Evolutionary conservation across 176 grass and related monocot genomes (phyloP), one percentile per base, ranked within the genome.

Genomic region (Ananas comosus): DNA sequence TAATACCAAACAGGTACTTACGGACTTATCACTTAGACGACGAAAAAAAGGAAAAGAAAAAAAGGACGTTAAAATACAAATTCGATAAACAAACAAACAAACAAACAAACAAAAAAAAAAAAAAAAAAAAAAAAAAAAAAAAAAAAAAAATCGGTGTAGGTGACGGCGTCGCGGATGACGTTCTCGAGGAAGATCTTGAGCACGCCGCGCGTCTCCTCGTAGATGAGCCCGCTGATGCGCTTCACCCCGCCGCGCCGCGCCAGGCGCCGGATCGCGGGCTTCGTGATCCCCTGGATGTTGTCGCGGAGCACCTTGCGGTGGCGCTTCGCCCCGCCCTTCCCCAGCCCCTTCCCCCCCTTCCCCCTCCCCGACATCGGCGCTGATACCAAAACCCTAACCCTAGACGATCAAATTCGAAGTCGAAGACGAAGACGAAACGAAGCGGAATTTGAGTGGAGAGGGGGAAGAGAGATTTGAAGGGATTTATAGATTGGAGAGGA

Each of bases 141-240:
- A n/a, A n/a, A n/a, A n/a, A n/a, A n/a, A n/a, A n/a, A n/a, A n/a
- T n/a, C 75, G 52, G 75, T 77, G 75, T 77, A 77, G 53, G 75
- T 77, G 63, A 77, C 75, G 19, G 75, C 65, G 4, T 77, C 75
- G 18, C 66, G 75, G 12, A 77, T 77, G 66, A 77, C 75, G 65
- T 69, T 77, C 51, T 77, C 75, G 33, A 77, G 75, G 66, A 77
- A 77, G 75, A 77, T 69, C 75, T 77, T 77, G 65, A 77, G 75
- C 16, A 69, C 75, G n/a, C 75, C 75, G 18, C 75, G 75, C 2
- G 75, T 77, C 65, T 77, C 75, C 53, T 77, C 66, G 66, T 77
- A 77, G 65, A 77, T 77, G 2, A 77, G 53, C 1, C 75, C 75
- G 2, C 64, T 68, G 42, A 77, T 69, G 3, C 75, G 75, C 66